These are phyloP conservation scores for Aureobasidium sp. DNA, from an alignment of 2,329 filamentous ascomycete genomes.

Conservation along the genomic window DNA sequence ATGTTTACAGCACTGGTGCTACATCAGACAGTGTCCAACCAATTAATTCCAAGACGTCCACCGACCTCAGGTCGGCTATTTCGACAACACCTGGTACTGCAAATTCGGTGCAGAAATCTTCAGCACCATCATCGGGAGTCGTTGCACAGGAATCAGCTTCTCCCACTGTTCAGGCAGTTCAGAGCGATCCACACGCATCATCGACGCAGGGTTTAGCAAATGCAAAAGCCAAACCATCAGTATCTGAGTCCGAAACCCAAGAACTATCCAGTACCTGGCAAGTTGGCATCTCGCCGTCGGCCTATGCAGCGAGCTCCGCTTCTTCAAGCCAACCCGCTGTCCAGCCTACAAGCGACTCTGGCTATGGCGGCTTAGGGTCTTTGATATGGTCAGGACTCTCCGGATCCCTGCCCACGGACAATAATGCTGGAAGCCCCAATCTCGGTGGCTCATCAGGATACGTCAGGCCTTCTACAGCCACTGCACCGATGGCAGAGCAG, in stretches of 20 bases:
- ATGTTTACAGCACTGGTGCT: neutral
- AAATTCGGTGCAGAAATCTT: neutral
- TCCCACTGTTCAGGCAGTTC: neutral
- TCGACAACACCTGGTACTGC: neutral
- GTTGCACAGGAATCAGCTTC: neutral
- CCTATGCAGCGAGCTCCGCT: neutral
- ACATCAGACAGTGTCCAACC: neutral
- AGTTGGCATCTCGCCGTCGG: constrained; percentile 4
- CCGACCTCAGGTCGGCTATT: neutral
- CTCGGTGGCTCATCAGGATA: neutral
- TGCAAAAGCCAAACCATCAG: neutral
- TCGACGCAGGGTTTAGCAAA: neutral
- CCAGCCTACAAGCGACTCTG: neutral
- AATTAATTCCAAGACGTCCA: neutral
- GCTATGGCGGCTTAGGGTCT: neutral
- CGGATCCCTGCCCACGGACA: neutral
- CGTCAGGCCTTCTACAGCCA: neutral
- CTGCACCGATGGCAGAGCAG: neutral
- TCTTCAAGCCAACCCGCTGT: neutral
- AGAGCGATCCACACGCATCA: neutral
- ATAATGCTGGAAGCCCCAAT: neutral
- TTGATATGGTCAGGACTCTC: constrained; percentile 8
- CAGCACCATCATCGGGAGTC: neutral
- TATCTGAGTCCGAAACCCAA: neutral
- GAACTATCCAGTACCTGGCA: neutral